phyloP scores from a whole-genome alignment of 1,284 basidiomycete species.

The Leccinum subatratum region DNA sequence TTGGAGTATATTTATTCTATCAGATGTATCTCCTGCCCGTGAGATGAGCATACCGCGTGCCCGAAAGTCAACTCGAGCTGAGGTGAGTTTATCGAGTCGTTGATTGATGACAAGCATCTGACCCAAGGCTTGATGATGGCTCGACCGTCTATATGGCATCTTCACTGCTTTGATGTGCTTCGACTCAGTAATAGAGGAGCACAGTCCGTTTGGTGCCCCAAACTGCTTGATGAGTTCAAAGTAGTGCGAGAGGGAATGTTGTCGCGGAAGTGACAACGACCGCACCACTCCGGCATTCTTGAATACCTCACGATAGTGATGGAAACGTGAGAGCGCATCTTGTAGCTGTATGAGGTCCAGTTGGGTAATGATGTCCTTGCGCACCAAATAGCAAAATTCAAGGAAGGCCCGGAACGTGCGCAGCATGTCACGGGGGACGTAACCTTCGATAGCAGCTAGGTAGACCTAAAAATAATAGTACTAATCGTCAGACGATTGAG shows the following conservation, averaged over 20 bases:
- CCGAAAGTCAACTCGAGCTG: neutral
- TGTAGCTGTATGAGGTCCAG: neutral
- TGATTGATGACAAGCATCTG: conserved; percentile 3
- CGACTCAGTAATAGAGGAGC: conserved; percentile 5
- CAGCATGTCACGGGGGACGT: too few species aligned
- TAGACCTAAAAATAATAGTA: neutral
- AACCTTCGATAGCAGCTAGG: neutral
- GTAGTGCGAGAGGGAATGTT: conserved; percentile 6
- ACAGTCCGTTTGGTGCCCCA: conserved; percentile 4
- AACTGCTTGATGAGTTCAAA: conserved; percentile 3
- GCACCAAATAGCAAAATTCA: too few species aligned
- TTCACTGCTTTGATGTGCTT: conserved; percentile 1
- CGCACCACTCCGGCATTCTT: neutral
- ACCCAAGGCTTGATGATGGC: neutral
- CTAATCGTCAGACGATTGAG: neutral
- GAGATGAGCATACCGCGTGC: neutral
- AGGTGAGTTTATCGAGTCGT: neutral
- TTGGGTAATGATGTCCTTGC: neutral
- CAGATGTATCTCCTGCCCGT: neutral
- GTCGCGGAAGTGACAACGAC: neutral
- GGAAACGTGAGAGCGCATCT: neutral
- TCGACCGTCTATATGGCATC: neutral
- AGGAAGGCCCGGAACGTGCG: too few species aligned
- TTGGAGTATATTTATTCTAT: neutral
- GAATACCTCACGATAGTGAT: neutral